Evolutionary conservation across 805 yeast species (phyloP).

Genomic region (Saturnispora kantuleensis): DNA sequence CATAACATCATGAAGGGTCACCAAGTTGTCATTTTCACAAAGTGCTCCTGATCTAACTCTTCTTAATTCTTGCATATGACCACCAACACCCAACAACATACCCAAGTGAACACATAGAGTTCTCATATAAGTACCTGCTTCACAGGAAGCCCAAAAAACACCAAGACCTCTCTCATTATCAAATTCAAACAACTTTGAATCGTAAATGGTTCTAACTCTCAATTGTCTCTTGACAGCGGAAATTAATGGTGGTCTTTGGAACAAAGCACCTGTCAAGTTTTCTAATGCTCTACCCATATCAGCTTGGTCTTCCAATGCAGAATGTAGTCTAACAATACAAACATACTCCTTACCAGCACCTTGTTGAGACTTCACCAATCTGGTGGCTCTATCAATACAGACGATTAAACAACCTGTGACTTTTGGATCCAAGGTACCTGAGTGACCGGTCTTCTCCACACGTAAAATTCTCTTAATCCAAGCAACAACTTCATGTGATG

Average conservation of each 20-base stretch:
- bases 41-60: conserved; percentile 98
- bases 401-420: conserved; percentile 98
- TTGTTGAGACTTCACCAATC: conserved; percentile 96
- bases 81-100: conserved; percentile 97
- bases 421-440: conserved; percentile 94
- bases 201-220: conserved; percentile 96
- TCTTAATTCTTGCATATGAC: conserved; percentile 99
- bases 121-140: conserved; percentile 99
- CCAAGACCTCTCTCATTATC: conserved; percentile 95
- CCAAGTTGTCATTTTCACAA: conserved; percentile 81
- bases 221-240: conserved; percentile 98
- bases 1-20: conserved; percentile 92
- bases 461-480: conserved; percentile 96
- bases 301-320: conserved; percentile 81
- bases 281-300: conserved; percentile 79
- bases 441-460: conserved; percentile 96
- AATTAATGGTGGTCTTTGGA: conserved; percentile 98
- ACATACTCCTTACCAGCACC: conserved; percentile 99
- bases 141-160: conserved; percentile 99
- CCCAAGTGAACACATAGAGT: conserved; percentile 98
- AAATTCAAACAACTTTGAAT: conserved; percentile 89
- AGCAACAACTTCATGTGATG: conserved; percentile 98
- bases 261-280: conserved; percentile 94
- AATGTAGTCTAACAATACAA: conserved; percentile 93
- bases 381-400: conserved; percentile 95